Base-by-base conservation (phyloP, 805 yeast genomes). In the Jamesozyma rosinii region DNA sequence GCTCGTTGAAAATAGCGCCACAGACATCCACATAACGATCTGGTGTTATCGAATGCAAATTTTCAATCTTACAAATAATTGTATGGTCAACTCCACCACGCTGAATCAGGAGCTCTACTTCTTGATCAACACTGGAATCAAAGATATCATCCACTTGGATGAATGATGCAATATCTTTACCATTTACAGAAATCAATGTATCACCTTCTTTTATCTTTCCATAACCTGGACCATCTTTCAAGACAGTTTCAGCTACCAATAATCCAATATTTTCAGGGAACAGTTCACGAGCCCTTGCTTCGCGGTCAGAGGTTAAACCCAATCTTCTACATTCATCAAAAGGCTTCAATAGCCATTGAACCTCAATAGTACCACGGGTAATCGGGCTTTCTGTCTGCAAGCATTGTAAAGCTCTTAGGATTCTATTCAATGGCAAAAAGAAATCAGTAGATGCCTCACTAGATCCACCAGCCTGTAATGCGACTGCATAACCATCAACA, bases 391-490 rank as follows among this genome's bases (percentile, higher is more conserved):
- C 57, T 2, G 64, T 54, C 60, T 84, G 95, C 20, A 88, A 65
- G 54, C 95, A 85, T 47, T 68, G 67, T 49, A 89, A 71, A 0
- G 96, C 95, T 49, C 97, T 75, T 47, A 77, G 64, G 1, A 89
- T 94, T 57, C 96, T 71, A 62, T 79, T 80, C 6, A 89, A 76
- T 0, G 97, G 97, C 40, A 89, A 65, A 58, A 89, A 89, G 66
- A 85, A 89, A 66, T 89, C 97, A 0, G 96, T 89, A 0, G 96
- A 85, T 1, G 95, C 89, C 51, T 84, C 92, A 1, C 88, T 76
- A 5, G 84, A 77, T 2, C 97, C 97, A 57, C 97, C 97, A 1
- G 97, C 97, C 64, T 87, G 95, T 41, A 89, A 67, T 0, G 97
- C 96, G 17, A 89, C 85, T 0, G 90, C 95, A 55, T 77, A 64